Evolutionary conservation across 768 basidiomycete species (phyloP), one percentile per base, ranked within the genome.

Genomic region (Myochromella boudieri): DNA sequence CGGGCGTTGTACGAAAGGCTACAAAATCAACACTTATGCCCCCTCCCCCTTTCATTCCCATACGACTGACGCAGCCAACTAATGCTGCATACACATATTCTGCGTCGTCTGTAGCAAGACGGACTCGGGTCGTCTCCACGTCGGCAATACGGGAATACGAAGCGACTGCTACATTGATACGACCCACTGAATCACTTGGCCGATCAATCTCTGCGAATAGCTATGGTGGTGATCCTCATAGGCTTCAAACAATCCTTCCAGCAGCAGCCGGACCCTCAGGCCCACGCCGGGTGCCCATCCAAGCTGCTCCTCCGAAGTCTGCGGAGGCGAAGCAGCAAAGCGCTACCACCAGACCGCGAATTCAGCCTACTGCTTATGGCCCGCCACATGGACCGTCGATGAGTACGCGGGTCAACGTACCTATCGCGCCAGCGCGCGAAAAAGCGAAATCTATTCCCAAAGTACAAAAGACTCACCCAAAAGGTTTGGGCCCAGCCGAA

Each of bases 31-130:
- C 41, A 33, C 49, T 51, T 12, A 63, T 63, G 58, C 53, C 59
- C 4, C 57, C 64, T 3, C 60, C 63, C 1, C 61, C 60, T 1
- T 62, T 57, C 46, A 49, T 64, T 25, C 68, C 67, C 17, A 49
- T 63, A 8, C 57, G 65, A 27, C 59, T 60, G 7, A 43, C 49
- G 6, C 60, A 56, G 44, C 52, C 60, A n/a, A 34, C 53, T 3
- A 44, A 54, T 18, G 32, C 42, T 2, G 15, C 45, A 18, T 37
- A 48, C 6, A 42, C 45, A 9, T 44, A 48, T 31, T 51, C 59
- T 29, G 53, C 53, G 12, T 48, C 60, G 37, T 27, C 45, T 22
- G 25, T 43, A 15, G 52, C 51, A 27, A 25, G 27, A 27, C 49
- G 55, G 32, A 41, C 43, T 24, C 55, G 44, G 20, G 43, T 54